Conservation (phyloP, 208 protist genomes). For the Acanthamoeba triangularis region DNA sequence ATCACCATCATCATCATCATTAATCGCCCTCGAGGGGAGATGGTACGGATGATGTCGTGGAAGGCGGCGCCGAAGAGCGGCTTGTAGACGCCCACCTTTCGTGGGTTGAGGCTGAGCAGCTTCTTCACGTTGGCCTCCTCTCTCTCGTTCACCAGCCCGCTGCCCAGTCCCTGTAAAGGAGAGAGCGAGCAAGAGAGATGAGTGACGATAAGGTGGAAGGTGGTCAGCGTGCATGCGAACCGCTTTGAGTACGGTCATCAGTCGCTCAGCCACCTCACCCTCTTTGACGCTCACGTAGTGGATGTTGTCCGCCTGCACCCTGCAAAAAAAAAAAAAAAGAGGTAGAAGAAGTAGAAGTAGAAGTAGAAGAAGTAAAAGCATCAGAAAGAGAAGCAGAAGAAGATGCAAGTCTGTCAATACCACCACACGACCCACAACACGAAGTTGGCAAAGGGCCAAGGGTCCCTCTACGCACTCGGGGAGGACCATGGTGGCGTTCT, state of each 20-base stretch:
- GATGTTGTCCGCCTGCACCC: conserved; percentile 33
- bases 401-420: too few relatives aligned
- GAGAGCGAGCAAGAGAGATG: neutral
- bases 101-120: neutral
- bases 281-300: neutral
- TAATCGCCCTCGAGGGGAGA: neutral
- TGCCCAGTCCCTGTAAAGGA: neutral
- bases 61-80: conserved; percentile 23
- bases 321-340: neutral
- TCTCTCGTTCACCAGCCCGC: neutral
- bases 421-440: too few relatives aligned
- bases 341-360: neutral
- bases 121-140: neutral
- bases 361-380: neutral
- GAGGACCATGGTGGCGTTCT: conserved; percentile 26
- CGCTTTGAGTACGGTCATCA: neutral
- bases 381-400: too few relatives aligned
- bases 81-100: conserved; percentile 43
- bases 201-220: too few relatives aligned
- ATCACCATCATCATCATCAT: neutral
- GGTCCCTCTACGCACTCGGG: neutral
- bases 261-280: neutral
- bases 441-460: too few relatives aligned
- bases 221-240: neutral
- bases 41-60: neutral